These are phyloP conservation scores for Beauveria bassiana DNA, from an alignment of 2,329 filamentous ascomycete species.

Conservation along the genomic window DNA sequence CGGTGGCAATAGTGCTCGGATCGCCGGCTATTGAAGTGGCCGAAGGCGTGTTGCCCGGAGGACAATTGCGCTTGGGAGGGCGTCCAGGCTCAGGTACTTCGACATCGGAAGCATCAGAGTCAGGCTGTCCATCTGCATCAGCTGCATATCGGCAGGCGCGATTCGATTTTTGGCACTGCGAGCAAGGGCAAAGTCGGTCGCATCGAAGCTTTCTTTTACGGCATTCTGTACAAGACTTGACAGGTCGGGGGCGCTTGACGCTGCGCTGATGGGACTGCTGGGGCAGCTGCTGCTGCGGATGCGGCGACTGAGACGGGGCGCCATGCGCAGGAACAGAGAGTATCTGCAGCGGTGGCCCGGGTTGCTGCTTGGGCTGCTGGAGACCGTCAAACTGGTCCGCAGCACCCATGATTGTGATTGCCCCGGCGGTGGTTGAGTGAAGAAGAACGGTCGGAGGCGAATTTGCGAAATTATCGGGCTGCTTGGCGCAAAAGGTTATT, in stretches of 20 bases:
- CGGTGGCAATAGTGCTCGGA: background rate
- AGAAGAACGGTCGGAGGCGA: background rate
- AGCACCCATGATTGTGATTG: slow-evolving; percentile 1
- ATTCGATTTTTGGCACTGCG: slow-evolving; percentile 50
- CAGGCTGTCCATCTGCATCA: slow-evolving; percentile 37
- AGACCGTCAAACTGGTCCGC: background rate
- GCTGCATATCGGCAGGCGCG: slow-evolving; percentile 45
- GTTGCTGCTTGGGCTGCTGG: slow-evolving; percentile 4
- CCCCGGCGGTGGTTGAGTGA: background rate
- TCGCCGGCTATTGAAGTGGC: slow-evolving; percentile 4
- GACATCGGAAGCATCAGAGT: slow-evolving; percentile 42
- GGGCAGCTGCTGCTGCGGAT: background rate
- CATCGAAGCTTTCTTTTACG: slow-evolving; percentile 50
- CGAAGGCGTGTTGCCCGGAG: slow-evolving; percentile 18
- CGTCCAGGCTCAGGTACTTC: slow-evolving; percentile 26
- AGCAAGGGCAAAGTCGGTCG: slow-evolving; percentile 48
- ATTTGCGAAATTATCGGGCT: background rate
- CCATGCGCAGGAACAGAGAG: background rate
- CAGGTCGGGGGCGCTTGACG: slow-evolving; percentile 46
- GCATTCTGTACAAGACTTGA: slow-evolving; percentile 50
- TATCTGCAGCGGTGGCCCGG: background rate
- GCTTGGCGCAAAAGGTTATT: background rate
- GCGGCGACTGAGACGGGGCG: background rate
- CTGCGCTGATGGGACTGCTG: slow-evolving; percentile 29
- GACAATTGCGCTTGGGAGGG: slow-evolving; percentile 32